Percentiles rank a stretch among this genome's conserved stretches.
These are phyloP conservation scores for Dothiorella sarmentorum DNA, from an alignment of 2,329 filamentous ascomycete genomes.

Conservation along the genomic window DNA sequence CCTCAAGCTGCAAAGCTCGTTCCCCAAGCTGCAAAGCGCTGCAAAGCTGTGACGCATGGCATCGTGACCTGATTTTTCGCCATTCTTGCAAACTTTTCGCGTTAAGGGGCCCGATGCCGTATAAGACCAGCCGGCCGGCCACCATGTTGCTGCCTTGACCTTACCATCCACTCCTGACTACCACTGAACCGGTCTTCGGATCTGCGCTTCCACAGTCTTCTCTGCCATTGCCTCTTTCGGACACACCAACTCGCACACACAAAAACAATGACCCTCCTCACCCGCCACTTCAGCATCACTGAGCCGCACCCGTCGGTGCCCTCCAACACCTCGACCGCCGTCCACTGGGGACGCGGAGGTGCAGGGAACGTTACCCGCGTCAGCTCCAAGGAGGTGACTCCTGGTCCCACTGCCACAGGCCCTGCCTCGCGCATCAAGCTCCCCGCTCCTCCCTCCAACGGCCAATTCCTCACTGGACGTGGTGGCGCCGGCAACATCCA, in stretches of 20 bases:
- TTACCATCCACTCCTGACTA: background rate
- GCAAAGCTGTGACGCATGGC: slow-evolving; percentile 14
- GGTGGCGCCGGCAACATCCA: slow-evolving; percentile 66
- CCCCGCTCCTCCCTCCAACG: slow-evolving; percentile 42
- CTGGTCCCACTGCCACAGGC: slow-evolving; percentile 42
- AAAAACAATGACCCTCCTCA: slow-evolving; percentile 32
- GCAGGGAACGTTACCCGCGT: slow-evolving; percentile 57
- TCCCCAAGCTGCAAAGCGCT: slow-evolving; percentile 20
- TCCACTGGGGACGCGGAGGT: slow-evolving; percentile 56
- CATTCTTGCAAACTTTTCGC: slow-evolving; percentile 14
- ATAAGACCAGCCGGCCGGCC: slow-evolving; percentile 14
- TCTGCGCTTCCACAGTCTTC: background rate
- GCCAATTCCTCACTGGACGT: slow-evolving; percentile 62
- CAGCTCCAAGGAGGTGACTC: slow-evolving; percentile 53
- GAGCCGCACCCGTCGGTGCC: slow-evolving; percentile 61
- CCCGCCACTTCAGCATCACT: slow-evolving; percentile 50
- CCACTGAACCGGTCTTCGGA: background rate
- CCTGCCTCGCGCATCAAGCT: slow-evolving; percentile 51
- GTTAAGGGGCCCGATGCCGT: slow-evolving; percentile 5
- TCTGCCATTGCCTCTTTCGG: slow-evolving; percentile 13
- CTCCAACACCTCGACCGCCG: slow-evolving; percentile 43
- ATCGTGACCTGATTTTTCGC: slow-evolving; percentile 18
- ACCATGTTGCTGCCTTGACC: background rate
- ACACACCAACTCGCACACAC: slow-evolving; percentile 17
- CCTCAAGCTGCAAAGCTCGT: slow-evolving; percentile 19